Base-by-base conservation (phyloP, 495 filamentous ascomycete genomes). In the Echria macrotheca region DNA sequence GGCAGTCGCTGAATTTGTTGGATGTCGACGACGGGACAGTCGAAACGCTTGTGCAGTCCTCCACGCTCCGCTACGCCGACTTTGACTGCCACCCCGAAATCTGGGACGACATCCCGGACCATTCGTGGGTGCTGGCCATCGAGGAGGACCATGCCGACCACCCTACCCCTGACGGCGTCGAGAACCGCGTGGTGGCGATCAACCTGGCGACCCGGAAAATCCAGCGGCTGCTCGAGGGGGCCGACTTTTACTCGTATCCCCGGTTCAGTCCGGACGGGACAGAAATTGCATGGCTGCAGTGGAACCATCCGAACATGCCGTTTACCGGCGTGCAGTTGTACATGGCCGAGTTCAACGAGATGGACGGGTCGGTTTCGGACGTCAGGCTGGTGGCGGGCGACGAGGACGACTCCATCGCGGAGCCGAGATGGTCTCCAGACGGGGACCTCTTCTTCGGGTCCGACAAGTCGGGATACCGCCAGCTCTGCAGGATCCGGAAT, bases 221-320 rank as follows among this genome's bases (percentile, higher is more conserved):
- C 21, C 47, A 50, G 9, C 37, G 55, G 19, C 31, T 73, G 11
- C 46, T 52, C 9, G 32, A 55, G 8, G 73, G 71, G 0, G 69
- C 70, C 5, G 72, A 79, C 47, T 79, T 77, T 53, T 76, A 75
- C 49, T 60, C 61, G 2, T 66, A 71, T 47, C 72, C 74, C 4
- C 69, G 69, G 38, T 76, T 77, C 48, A 68, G 67, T 42, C 65
- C 63, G 7, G 63, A 71, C 31, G 72, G 72, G 1, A 60, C 55
- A 17, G 58, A 61, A 46, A 53, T 77, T 11, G 70, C 61, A 9
- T 77, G 74, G 72, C 64, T 73, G 36, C 65, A 77, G 47, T 77
- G 73, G 73, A 56, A 68, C 28, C 71, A 77, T 57, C 75, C 73
- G 0, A 66, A 69, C 45, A 72, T 76, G 67, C 73, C 73, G 5